Conservation (phyloP, 495 filamentous ascomycete species). For the Tuber borchii region DNA sequence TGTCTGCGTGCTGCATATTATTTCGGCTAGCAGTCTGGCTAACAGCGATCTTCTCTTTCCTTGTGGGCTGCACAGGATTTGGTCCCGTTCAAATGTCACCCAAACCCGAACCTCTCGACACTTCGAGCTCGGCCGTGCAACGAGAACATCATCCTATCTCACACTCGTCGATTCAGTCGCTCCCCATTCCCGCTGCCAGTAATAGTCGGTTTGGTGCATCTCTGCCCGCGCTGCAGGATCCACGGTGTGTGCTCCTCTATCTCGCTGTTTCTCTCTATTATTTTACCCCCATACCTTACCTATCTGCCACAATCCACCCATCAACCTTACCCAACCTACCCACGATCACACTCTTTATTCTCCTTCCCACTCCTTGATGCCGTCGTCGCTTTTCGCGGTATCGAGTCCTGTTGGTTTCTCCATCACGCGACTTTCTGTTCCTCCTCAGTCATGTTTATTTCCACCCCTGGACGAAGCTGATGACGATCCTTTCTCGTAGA, state of each 20-base stretch:
- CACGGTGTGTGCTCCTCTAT: slow-evolving; percentile 34
- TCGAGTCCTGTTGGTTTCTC: slow-evolving; percentile 31
- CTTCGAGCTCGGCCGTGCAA: slow-evolving; percentile 40
- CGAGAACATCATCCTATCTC: slow-evolving; percentile 41
- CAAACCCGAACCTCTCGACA: slow-evolving; percentile 41
- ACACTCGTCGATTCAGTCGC: slow-evolving; percentile 42
- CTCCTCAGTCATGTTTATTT: slow-evolving; percentile 30
- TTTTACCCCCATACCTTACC: slow-evolving; percentile 7
- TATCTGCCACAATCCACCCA: slow-evolving; percentile 6
- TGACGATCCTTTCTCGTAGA: slow-evolving; percentile 25
- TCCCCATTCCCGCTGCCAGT: slow-evolving; percentile 40
- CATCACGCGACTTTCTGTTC: slow-evolving; percentile 37
- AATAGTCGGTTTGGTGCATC: slow-evolving; percentile 40
- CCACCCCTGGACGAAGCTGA: slow-evolving; percentile 26
- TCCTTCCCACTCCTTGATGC: slow-evolving; percentile 20
- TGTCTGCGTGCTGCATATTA: slow-evolving; percentile 6
- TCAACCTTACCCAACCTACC: neutral
- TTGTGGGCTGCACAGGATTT: slow-evolving; percentile 36
- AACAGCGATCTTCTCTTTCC: slow-evolving; percentile 38
- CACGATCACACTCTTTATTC: neutral
- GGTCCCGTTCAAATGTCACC: slow-evolving; percentile 43
- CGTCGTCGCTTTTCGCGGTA: slow-evolving; percentile 26
- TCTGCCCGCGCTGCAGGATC: slow-evolving; percentile 41
- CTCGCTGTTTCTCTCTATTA: slow-evolving; percentile 13
- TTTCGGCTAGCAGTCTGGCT: slow-evolving; percentile 23